A percentile compares a stretch with the other conserved stretches of the same genome.
phyloP scores from a whole-genome alignment of 2,329 filamentous ascomycete genomes.

The Apiospora aurea region DNA sequence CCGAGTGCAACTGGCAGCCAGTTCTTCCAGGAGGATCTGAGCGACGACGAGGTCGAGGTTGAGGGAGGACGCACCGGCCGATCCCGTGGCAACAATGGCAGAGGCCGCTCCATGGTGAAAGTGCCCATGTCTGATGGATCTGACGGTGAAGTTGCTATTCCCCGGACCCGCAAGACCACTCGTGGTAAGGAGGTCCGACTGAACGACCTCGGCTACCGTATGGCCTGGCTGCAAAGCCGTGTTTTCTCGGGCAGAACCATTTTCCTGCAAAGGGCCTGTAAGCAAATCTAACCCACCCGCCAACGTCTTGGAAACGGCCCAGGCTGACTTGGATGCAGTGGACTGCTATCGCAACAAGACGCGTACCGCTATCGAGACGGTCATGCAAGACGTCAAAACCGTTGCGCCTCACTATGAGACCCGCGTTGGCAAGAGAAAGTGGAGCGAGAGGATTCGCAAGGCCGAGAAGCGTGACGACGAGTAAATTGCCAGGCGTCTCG shows the following conservation, averaged over 20 bases:
- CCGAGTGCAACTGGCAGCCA: conserved; percentile 76
- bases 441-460: conserved; percentile 64
- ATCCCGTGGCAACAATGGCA: conserved; percentile 44
- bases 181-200: conserved; percentile 86
- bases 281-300: conserved; percentile 56
- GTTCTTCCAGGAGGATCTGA: conserved; percentile 73
- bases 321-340: conserved; percentile 59
- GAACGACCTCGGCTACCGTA: conserved; percentile 91
- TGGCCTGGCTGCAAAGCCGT: conserved; percentile 96
- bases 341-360: conserved; percentile 81
- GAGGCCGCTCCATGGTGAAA: conserved; percentile 57
- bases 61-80: conserved; percentile 52
- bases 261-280: conserved; percentile 90
- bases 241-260: conserved; percentile 87
- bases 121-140: conserved; percentile 74
- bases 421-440: conserved; percentile 81
- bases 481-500: conserved; percentile 10
- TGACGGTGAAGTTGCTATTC: conserved; percentile 77
- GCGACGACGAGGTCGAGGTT: conserved; percentile 64
- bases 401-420: conserved; percentile 90
- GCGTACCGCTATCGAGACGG: conserved; percentile 78
- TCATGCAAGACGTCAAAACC: conserved; percentile 75
- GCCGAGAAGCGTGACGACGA: conserved; percentile 45
- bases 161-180: conserved; percentile 72
- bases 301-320: not conserved